A percentile compares a stretch with the other conserved stretches of the same genome.
Conservation (phyloP, 306 rosid genomes). For the Castanea mollissima region DNA sequence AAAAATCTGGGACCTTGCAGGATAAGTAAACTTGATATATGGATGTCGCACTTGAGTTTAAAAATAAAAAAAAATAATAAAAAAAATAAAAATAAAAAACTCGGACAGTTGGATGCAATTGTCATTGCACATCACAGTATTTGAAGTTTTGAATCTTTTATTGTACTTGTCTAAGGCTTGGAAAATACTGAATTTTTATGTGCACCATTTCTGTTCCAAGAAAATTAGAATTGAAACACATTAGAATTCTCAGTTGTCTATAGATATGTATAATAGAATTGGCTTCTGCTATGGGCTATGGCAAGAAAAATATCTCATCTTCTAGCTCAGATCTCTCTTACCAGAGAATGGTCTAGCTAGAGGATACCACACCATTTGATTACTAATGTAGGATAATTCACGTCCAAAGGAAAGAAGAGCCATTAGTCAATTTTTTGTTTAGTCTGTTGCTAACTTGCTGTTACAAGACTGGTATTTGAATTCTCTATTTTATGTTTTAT, state of each 20-base stretch:
- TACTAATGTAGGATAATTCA: no score
- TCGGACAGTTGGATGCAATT: constrained; percentile 73
- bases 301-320: background rate
- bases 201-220: no score
- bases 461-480: no score
- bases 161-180: background rate
- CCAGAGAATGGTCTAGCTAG: background rate
- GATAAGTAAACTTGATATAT: constrained; percentile 39
- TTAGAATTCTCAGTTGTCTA: no score
- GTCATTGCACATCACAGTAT: constrained; percentile 64
- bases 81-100: no score
- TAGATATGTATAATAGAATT: background rate
- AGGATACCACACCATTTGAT: background rate
- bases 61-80: constrained; percentile 70
- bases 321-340: background rate
- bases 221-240: no score
- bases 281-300: background rate
- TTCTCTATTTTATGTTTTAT: no score
- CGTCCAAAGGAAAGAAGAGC: no score
- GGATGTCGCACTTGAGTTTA: constrained; percentile 83
- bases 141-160: background rate
- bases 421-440: no score
- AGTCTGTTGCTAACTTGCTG: no score
- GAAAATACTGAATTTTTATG: no score
- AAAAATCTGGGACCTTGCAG: constrained; percentile 26